These are phyloP conservation scores for Glycine tomentella DNA, from an alignment of 306 rosid species.

Conservation along the genomic window DNA sequence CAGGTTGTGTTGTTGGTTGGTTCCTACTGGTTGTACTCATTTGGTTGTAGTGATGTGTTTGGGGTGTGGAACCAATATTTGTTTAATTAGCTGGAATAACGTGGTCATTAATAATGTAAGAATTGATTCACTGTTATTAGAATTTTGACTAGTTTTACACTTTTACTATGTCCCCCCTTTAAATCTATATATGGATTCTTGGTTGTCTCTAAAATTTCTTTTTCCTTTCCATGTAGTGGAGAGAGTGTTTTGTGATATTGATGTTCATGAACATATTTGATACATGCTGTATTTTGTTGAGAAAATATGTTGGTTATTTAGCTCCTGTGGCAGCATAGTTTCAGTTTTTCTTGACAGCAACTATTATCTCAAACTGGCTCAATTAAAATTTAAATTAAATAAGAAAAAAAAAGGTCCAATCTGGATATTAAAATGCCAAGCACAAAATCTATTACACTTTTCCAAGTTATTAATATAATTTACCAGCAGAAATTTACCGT, in stretches of 20 bases:
- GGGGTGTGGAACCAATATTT: constrained; percentile 30
- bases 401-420: background rate
- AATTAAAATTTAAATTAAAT: background rate
- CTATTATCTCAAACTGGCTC: background rate
- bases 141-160: background rate
- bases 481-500: background rate
- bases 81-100: constrained; percentile 34
- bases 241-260: background rate
- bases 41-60: constrained; percentile 20
- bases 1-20: background rate
- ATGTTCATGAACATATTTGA: background rate
- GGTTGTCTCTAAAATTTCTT: background rate
- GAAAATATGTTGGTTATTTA: background rate
- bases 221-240: background rate
- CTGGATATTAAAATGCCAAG: background rate
- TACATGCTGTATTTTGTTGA: background rate
- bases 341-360: background rate
- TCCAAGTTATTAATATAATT: background rate
- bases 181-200: background rate
- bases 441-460: background rate
- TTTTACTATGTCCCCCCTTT: background rate
- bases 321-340: background rate
- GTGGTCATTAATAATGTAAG: constrained; percentile 37
- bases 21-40: constrained; percentile 1
- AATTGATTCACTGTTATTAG: background rate